Percentiles rank a stretch among this genome's conserved stretches.
Conservation (phyloP, 2,329 filamentous ascomycete genomes). For the Trichoderma atrobrunneum region DNA sequence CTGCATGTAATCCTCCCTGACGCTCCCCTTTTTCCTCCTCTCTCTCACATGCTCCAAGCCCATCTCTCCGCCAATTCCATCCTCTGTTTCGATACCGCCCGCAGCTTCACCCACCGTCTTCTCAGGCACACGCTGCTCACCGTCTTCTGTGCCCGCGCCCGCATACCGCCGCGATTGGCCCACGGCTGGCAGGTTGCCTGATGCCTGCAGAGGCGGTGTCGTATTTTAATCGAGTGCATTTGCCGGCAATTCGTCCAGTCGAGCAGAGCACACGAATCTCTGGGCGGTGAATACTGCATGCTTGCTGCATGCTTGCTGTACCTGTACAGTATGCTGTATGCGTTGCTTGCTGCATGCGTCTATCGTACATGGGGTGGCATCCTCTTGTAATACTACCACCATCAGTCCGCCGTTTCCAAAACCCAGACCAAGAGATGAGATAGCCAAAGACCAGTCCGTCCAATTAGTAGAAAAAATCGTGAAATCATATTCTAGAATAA, state of each 20-base stretch:
- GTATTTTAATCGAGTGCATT: conserved; percentile 3
- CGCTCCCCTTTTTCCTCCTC: not conserved
- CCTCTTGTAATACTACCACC: not conserved
- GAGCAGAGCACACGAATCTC: not conserved
- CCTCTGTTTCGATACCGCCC: not conserved
- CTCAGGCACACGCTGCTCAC: conserved; percentile 13
- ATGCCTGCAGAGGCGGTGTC: conserved; percentile 17
- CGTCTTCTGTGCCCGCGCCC: conserved; percentile 12
- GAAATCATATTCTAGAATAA: not conserved
- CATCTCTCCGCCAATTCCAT: not conserved
- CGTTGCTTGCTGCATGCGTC: conserved; percentile 1
- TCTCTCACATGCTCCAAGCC: not conserved
- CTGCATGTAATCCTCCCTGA: not conserved
- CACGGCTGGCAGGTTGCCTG: not conserved
- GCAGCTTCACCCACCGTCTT: conserved; percentile 11
- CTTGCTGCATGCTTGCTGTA: not conserved
- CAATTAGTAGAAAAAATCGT: not conserved
- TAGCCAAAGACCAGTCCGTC: not conserved
- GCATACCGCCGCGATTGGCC: conserved; percentile 13
- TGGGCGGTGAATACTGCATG: conserved; percentile 6
- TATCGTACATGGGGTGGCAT: conserved; percentile 11
- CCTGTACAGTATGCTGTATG: not conserved
- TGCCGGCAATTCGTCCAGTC: conserved; percentile 13
- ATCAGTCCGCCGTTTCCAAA: not conserved
- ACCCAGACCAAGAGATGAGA: conserved; percentile 8